A percentile compares a stretch with the other conserved stretches of the same genome.
Evolutionary conservation across 2,329 filamentous ascomycete genomes (phyloP).

Genomic region (Diplodia scrobiculata): DNA sequence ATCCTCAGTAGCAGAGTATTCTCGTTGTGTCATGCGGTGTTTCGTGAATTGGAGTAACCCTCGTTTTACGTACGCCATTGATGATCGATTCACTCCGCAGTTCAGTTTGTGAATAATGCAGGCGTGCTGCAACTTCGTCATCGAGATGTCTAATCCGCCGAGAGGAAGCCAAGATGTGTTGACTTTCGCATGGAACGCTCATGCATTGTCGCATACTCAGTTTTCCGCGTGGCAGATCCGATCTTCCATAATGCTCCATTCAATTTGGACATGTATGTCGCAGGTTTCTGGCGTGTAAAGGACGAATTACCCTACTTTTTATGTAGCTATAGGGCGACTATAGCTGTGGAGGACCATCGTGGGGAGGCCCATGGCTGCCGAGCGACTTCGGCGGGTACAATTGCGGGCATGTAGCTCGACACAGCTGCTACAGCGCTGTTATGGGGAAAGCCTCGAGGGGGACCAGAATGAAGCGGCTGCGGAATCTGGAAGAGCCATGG

Average conservation of each 20-base stretch:
- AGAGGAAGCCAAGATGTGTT: slow-evolving; percentile 83
- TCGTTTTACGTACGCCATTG: slow-evolving; percentile 87
- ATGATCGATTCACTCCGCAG: slow-evolving; percentile 80
- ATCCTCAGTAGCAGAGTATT: slow-evolving; percentile 94
- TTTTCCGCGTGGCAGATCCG: slow-evolving; percentile 65
- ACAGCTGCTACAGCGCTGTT: too few species aligned
- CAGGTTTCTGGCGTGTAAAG: slow-evolving; percentile 59
- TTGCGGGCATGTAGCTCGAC: too few species aligned
- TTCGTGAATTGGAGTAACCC: slow-evolving; percentile 78
- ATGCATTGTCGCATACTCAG: slow-evolving; percentile 85
- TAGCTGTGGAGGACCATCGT: too few species aligned
- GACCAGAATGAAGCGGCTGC: too few species aligned
- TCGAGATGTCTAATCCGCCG: slow-evolving; percentile 81
- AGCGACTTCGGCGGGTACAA: too few species aligned
- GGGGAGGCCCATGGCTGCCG: too few species aligned
- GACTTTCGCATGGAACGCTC: slow-evolving; percentile 90
- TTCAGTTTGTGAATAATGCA: slow-evolving; percentile 80
- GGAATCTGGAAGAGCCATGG: too few species aligned
- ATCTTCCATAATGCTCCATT: slow-evolving; percentile 77
- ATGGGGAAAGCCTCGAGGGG: too few species aligned
- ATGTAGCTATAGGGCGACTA: too few species aligned
- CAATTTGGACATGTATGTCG: slow-evolving; percentile 78
- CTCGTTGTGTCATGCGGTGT: slow-evolving; percentile 92
- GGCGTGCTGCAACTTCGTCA: slow-evolving; percentile 86
- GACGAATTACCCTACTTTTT: slow-evolving; percentile 36